phyloP scores from a whole-genome alignment of 352 stramenopile species.

The Pythium apleroticum region DNA sequence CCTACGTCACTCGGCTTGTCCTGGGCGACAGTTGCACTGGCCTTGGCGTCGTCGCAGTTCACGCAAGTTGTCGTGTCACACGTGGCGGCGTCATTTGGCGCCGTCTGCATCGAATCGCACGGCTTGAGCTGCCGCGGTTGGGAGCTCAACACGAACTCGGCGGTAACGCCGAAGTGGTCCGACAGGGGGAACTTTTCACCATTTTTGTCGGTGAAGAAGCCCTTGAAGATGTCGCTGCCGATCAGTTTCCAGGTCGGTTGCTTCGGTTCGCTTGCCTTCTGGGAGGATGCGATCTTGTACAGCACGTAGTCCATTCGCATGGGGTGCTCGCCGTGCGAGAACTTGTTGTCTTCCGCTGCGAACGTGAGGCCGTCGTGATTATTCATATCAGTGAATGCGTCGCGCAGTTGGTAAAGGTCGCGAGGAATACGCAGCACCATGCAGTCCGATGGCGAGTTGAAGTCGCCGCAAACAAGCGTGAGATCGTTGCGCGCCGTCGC shows the following conservation, averaged over 20 bases:
- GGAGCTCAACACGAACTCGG: constrained; percentile 58
- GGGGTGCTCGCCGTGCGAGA: constrained; percentile 72
- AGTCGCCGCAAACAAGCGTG: constrained; percentile 72
- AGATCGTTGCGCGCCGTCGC: constrained; percentile 56
- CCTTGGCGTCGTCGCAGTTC: constrained; percentile 3
- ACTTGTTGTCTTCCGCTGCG: constrained; percentile 78
- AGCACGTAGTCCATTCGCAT: constrained; percentile 88
- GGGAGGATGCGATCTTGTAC: constrained; percentile 50
- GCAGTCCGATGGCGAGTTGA: constrained; percentile 79
- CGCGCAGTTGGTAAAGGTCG: constrained; percentile 50
- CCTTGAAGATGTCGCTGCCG: constrained; percentile 71
- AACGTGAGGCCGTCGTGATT: constrained; percentile 67
- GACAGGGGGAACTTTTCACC: constrained; percentile 70
- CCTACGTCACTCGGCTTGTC: background rate
- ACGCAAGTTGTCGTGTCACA: constrained; percentile 22
- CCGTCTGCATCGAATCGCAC: constrained; percentile 27
- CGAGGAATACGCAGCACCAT: constrained; percentile 61
- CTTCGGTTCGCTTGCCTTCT: background rate
- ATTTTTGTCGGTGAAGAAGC: constrained; percentile 63
- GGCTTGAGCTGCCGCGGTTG: constrained; percentile 25
- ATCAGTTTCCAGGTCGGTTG: constrained; percentile 45
- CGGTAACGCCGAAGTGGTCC: constrained; percentile 78
- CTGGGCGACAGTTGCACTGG: background rate
- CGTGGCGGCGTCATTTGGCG: constrained; percentile 26
- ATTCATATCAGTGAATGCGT: constrained; percentile 76